Evolutionary conservation across 2,329 filamentous ascomycete species (phyloP).

Genomic region (Catunica adiposa): DNA sequence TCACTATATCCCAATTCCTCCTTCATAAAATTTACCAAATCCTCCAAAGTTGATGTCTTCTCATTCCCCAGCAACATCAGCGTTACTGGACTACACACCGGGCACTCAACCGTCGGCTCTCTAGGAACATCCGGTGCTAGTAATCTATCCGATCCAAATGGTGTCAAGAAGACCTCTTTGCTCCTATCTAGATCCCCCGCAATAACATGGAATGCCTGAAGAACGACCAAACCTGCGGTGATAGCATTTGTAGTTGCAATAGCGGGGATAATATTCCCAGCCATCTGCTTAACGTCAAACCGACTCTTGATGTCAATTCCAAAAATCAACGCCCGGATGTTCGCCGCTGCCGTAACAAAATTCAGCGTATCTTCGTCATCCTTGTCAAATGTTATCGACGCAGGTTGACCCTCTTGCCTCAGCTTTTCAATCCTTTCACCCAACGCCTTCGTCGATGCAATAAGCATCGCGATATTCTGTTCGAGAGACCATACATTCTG

Average conservation of each 20-base stretch:
- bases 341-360: conserved; percentile 81
- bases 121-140: conserved; percentile 40
- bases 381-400: conserved; percentile 81
- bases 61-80: conserved; percentile 51
- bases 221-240: conserved; percentile 77
- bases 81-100: conserved; percentile 64
- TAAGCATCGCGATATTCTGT: conserved; percentile 74
- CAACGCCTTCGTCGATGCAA: conserved; percentile 45
- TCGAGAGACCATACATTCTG: conserved; percentile 62
- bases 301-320: conserved; percentile 76
- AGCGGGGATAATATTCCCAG: conserved; percentile 94
- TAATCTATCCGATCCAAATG: conserved; percentile 40
- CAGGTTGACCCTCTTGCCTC: conserved; percentile 36
- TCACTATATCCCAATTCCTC: conserved; percentile 58
- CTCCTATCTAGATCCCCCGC: conserved; percentile 52
- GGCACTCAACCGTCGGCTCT: conserved; percentile 63
- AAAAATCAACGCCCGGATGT: conserved; percentile 78
- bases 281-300: conserved; percentile 98
- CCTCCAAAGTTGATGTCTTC: conserved; percentile 51
- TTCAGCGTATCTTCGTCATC: conserved; percentile 90
- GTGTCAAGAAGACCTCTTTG: conserved; percentile 73
- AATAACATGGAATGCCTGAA: conserved; percentile 85
- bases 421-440: conserved; percentile 55
- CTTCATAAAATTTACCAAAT: conserved; percentile 64
- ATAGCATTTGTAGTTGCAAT: conserved; percentile 98